These are phyloP conservation scores for Penicillium janthinellum DNA, from an alignment of 2,329 filamentous ascomycete species.

Conservation along the genomic window DNA sequence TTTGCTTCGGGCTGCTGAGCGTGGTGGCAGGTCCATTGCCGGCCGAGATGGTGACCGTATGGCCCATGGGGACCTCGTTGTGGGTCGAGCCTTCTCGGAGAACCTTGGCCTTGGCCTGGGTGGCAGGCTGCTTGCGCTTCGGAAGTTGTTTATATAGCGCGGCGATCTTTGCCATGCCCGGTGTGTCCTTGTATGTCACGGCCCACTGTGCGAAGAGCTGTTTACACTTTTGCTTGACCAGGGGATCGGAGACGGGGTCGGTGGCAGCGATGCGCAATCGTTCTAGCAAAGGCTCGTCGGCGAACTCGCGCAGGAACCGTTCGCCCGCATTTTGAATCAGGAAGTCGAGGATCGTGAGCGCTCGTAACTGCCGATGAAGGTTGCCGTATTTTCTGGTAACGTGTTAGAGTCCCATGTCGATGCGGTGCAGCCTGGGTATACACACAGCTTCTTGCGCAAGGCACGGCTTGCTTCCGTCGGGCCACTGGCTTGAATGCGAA, in stretches of 20 bases:
- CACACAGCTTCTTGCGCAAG: constrained; percentile 88
- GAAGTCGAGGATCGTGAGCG: constrained; percentile 85
- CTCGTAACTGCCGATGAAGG: constrained; percentile 86
- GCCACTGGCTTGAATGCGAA: constrained; percentile 83
- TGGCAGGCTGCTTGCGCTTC: constrained; percentile 69
- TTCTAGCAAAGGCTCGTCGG: constrained; percentile 88
- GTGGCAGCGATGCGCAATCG: constrained; percentile 85
- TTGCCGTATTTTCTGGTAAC: constrained; percentile 79
- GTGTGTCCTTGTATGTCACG: constrained; percentile 74
- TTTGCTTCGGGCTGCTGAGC: constrained; percentile 39
- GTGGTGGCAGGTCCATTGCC: constrained; percentile 42
- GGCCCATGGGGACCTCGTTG: constrained; percentile 39
- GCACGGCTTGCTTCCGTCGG: constrained; percentile 88
- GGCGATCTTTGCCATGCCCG: constrained; percentile 79
- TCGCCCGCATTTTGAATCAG: constrained; percentile 92
- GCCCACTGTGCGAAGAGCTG: constrained; percentile 87
- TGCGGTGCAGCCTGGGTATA: constrained; percentile 3
- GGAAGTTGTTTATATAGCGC: constrained; percentile 72
- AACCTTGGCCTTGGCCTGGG: constrained; percentile 78
- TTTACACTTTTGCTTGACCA: constrained; percentile 86
- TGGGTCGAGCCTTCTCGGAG: constrained; percentile 72
- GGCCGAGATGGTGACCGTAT: constrained; percentile 42
- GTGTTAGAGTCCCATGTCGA: constrained; percentile 11
- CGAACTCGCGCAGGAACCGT: constrained; percentile 82
- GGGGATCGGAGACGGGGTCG: constrained; percentile 78